Percentiles rank a stretch among this genome's conserved stretches.
Evolutionary conservation across 1,284 basidiomycete species (phyloP).

Genomic region (Boletus mariae): DNA sequence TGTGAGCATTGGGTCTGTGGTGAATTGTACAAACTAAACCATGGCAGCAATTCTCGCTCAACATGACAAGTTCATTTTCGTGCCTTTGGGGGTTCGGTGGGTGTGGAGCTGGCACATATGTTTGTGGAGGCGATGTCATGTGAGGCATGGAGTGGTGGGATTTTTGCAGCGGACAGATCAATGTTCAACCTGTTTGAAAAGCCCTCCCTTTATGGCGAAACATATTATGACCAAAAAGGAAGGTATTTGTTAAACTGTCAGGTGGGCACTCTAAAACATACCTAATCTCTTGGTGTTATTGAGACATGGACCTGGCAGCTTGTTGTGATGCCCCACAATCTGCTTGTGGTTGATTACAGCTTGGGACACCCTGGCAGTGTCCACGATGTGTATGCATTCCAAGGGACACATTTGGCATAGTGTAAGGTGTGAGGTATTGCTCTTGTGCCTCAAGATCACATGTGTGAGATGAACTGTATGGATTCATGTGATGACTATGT

Average conservation of each 20-base stretch:
- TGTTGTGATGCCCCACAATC: conserved; percentile 5
- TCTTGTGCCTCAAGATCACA: too few species aligned
- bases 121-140: background rate
- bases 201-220: background rate
- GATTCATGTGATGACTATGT: too few species aligned
- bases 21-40: conserved; percentile 5
- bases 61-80: conserved; percentile 1
- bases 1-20: background rate
- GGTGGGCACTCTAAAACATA: too few species aligned
- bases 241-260: too few species aligned
- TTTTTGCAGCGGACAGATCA: background rate
- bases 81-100: background rate
- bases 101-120: background rate
- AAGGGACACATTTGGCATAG: background rate
- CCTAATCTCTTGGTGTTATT: too few species aligned
- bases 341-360: conserved; percentile 8
- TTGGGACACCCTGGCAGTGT: conserved; percentile 8
- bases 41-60: conserved; percentile 8
- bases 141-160: background rate
- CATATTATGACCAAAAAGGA: background rate
- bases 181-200: background rate
- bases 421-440: too few species aligned
- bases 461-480: too few species aligned
- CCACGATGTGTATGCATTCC: conserved; percentile 7
- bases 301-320: too few species aligned